Evolutionary conservation across 2,329 filamentous ascomycete species (phyloP), one percentile per base, ranked within the genome.

Genomic region (Dendryphion nanum): DNA sequence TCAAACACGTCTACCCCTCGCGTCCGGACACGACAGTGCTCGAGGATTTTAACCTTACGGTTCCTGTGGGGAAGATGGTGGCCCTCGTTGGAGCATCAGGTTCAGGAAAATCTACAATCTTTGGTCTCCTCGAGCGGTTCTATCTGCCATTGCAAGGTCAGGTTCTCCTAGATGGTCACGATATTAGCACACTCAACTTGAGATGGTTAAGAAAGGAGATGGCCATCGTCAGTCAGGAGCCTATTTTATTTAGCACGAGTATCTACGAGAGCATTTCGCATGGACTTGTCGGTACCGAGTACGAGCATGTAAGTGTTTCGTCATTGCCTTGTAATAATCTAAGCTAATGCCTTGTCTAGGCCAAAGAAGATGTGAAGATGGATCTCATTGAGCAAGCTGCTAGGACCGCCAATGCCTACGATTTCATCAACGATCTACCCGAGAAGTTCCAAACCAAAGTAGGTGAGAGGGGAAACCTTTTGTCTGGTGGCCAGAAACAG

Each of bases 401-500:
- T 6, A 86, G 82, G 64, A 94, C 86, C 76, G 86, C 93, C 12
- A 96, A 97, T 53, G 91, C 91, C 1, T 90, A 97, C 61, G 89
- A 95, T 48, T 98, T 98, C 61, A 84, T 98, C 49, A 78, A 73
- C 5, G 69, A 76, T 10, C 77, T 97, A 1, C 89, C 93, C 0
- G 86, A 97, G 51, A 86, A 86, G 2, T 97, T 97, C 55, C 80
- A 95, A 49, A 97, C 93, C 0, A 83, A 94, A 49, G 91, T 97
- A n/a, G 93, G 93, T 40, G 89, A 97, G 66, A 84, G 90, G 46
- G 93, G 93, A 7, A 95, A 95, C 61, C 71, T 96, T 36, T 76
- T 98, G 6, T 95, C 88, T 38, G 93, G 93, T 63, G 93, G 93
- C 23, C 93, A 98, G 68, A 95, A 96, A 66, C 93, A 97, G 68